Base-by-base conservation (phyloP, 163 green algal genomes). In the Volvox carteri region DNA sequence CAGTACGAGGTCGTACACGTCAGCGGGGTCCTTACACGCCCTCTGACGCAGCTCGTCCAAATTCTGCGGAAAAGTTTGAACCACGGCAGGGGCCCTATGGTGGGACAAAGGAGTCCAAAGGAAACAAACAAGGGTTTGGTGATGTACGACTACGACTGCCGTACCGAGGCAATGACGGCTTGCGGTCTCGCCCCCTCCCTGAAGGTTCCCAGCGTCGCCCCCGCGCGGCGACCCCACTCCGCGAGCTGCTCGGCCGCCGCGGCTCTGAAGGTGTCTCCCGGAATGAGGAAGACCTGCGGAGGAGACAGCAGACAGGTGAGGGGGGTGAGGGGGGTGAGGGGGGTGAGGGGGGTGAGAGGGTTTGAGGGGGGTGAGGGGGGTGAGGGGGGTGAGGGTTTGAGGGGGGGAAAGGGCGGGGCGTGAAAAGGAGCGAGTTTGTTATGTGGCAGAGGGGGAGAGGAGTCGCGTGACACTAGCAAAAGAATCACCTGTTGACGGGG, bases 241-340 rank as follows among this genome's bases (percentile, higher is more conserved):
- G 94, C 91, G 41, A 99, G 94, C 95, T 99, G 98, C 95, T 99
- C 98, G 23, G 86, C 93, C 14, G 98, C 98, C 14, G 98, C 98
- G 14, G 98, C 98, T 16, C 98, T 89, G 95, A 99, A 99, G n/a
- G 98, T 99, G 93, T 99, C 98, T 28, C 97, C 98, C 4, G 97
- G 95, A 12, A 94, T 97, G 44, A 99, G 93, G 72, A 85, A 92
- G 21, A 93, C 90, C 87, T 91, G 78, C 60, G 18, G 14, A 58
- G 11, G 48, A n/a, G 12, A 58, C 14, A 14, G 48, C 48, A 58
- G 48, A 14, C 14, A 58, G 48, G 48, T 14, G 14, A 7, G 60
- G 60, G 60, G 23, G 18, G 25, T 39, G 60, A 4, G 48, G 28
- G 35, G 62, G 75, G 35, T 35, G 30, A 3, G 42, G 80, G 30